Conservation (phyloP, 116 monocot species). For the Trichopus zeylanicus region DNA sequence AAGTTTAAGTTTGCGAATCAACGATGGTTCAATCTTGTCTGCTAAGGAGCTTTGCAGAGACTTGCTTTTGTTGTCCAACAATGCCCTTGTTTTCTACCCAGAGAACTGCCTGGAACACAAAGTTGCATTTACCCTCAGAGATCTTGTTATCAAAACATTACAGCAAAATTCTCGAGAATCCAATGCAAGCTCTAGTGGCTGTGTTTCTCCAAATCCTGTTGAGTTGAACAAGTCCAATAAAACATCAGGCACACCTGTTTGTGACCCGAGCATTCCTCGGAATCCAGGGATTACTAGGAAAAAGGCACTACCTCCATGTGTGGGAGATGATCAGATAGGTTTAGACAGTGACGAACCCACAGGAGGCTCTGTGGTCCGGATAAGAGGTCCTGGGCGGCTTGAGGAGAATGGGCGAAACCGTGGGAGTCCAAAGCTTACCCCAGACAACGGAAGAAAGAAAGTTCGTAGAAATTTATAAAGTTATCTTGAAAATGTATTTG, state of each 20-base stretch:
- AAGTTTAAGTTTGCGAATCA: constrained; percentile 23
- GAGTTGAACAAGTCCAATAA: neutral
- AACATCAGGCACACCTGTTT: neutral
- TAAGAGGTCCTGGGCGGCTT: constrained; percentile 6
- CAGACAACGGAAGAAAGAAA: constrained; percentile 17
- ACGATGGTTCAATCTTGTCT: constrained; percentile 35
- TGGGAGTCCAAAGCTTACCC: constrained; percentile 2
- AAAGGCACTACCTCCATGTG: neutral
- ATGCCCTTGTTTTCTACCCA: constrained; percentile 39
- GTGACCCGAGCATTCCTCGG: neutral
- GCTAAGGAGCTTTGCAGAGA: constrained; percentile 38
- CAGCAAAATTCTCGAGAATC: neutral
- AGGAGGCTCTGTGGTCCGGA: constrained; percentile 1
- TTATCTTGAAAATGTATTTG: too few relatives aligned
- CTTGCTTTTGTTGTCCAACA: constrained; percentile 40
- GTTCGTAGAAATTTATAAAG: constrained; percentile 6
- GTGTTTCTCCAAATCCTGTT: neutral
- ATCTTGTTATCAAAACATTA: constrained; percentile 17
- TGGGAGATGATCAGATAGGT: neutral
- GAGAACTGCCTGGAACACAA: constrained; percentile 33
- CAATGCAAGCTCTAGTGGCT: neutral
- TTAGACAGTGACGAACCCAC: neutral
- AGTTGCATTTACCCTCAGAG: constrained; percentile 27
- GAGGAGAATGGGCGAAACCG: constrained; percentile 13
- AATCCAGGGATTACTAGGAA: neutral